Evolutionary conservation across 805 yeast genomes (phyloP).

Genomic region (Metschnikowia borealis): DNA sequence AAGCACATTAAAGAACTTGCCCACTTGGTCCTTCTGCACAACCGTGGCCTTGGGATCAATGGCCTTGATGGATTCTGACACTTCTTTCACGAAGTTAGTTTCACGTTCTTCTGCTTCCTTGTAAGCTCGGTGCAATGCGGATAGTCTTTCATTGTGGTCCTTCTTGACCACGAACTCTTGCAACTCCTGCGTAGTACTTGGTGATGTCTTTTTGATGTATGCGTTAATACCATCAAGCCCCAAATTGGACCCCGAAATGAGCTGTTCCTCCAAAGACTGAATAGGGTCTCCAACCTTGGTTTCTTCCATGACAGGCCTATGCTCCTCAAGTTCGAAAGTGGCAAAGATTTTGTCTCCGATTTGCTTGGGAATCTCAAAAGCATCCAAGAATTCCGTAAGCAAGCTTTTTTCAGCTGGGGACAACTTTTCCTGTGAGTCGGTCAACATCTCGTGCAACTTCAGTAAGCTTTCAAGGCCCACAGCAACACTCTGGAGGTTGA

Average conservation of each 20-base stretch:
- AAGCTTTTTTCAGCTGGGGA: slow-evolving; percentile 17
- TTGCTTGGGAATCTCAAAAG: slow-evolving; percentile 35
- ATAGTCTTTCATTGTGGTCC: slow-evolving; percentile 29
- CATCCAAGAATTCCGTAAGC: slow-evolving; percentile 21
- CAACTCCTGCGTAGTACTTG: neutral
- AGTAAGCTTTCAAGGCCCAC: slow-evolving; percentile 27
- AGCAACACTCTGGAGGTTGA: slow-evolving; percentile 29
- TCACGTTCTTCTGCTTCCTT: slow-evolving; percentile 25
- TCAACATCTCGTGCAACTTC: slow-evolving; percentile 8
- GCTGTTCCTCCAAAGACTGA: slow-evolving; percentile 1
- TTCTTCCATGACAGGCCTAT: neutral
- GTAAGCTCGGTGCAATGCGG: slow-evolving; percentile 31
- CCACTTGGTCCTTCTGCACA: slow-evolving; percentile 25
- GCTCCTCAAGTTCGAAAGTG: slow-evolving; percentile 7
- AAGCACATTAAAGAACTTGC: slow-evolving; percentile 40
- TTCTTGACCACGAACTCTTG: slow-evolving; percentile 31
- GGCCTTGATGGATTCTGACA: slow-evolving; percentile 17
- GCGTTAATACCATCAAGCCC: neutral
- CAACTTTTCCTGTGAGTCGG: slow-evolving; percentile 20
- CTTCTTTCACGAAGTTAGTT: slow-evolving; percentile 17
- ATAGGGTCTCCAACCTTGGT: neutral
- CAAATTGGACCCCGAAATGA: neutral
- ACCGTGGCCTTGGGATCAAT: slow-evolving; percentile 31
- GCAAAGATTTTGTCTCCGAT: slow-evolving; percentile 41
- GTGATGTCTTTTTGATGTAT: neutral